Percentiles rank a stretch among this genome's conserved stretches.
These are phyloP conservation scores for Aspergillus fischeri DNA, from an alignment of 2,329 filamentous ascomycete species.

Conservation along the genomic window DNA sequence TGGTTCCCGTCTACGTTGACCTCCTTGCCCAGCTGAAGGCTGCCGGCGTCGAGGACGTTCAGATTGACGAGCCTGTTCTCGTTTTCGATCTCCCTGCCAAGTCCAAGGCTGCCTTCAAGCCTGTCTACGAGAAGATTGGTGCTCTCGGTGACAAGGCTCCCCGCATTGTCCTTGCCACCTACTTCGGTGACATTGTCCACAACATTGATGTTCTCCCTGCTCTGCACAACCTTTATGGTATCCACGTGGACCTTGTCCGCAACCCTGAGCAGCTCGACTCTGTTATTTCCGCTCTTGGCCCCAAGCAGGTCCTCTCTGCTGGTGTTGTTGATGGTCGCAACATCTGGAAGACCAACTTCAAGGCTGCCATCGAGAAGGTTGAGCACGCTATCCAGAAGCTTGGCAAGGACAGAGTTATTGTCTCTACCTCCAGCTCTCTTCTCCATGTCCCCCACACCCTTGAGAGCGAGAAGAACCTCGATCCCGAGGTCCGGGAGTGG, in stretches of 20 bases:
- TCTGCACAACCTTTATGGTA: conserved; percentile 67
- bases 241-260: conserved; percentile 95
- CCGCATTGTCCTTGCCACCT: conserved; percentile 86
- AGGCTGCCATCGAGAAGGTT: conserved; percentile 85
- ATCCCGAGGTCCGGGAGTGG: conserved; percentile 90
- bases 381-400: conserved; percentile 92
- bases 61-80: conserved; percentile 96
- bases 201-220: conserved; percentile 87
- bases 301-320: conserved; percentile 85
- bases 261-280: conserved; percentile 95
- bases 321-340: conserved; percentile 98
- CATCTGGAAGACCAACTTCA: conserved; percentile 99
- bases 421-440: conserved; percentile 94
- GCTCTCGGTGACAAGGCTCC: conserved; percentile 73
- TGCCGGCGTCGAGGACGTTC: conserved; percentile 91
- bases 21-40: conserved; percentile 90
- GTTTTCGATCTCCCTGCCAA: conserved; percentile 89
- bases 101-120: conserved; percentile 96
- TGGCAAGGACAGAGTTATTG: conserved; percentile 94
- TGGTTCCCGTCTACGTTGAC: conserved; percentile 91
- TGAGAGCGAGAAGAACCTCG: conserved; percentile 97
- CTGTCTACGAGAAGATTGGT: conserved; percentile 83
- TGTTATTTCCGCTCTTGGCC: conserved; percentile 75
- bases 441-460: conserved; percentile 98
- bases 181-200: conserved; percentile 99